Evolutionary conservation across 2,329 filamentous ascomycete species (phyloP).

Genomic region (Colletotrichum sp.): DNA sequence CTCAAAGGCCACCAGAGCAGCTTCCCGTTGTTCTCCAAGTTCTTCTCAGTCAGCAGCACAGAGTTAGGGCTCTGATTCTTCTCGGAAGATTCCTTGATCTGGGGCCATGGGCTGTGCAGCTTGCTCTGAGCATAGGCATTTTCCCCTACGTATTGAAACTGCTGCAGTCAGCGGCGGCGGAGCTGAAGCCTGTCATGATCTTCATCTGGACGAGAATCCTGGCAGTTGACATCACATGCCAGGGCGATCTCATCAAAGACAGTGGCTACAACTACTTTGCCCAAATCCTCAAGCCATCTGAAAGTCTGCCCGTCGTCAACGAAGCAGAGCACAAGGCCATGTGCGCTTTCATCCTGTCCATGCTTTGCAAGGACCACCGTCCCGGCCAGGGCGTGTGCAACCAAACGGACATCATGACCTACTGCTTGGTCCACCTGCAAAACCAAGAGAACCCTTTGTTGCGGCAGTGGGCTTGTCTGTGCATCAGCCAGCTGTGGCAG

Average conservation of each 20-base stretch:
- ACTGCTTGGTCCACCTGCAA: conserved; percentile 81
- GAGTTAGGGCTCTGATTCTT: conserved; percentile 87
- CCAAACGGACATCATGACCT: conserved; percentile 87
- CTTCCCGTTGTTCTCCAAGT: conserved; percentile 96
- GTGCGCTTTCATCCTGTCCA: conserved; percentile 97
- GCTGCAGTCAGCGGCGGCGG: conserved; percentile 90
- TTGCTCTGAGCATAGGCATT: conserved; percentile 96
- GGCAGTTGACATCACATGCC: conserved; percentile 92
- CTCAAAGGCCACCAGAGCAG: conserved; percentile 90
- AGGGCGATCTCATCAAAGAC: conserved; percentile 93
- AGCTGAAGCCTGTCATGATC: conserved; percentile 98
- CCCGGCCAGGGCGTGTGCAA: conserved; percentile 93
- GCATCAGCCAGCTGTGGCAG: conserved; percentile 92
- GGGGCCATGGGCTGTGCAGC: conserved; percentile 97
- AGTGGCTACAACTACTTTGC: conserved; percentile 98
- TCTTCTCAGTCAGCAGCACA: conserved; percentile 91
- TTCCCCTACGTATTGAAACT: conserved; percentile 99
- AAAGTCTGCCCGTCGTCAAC: conserved; percentile 84
- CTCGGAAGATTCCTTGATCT: conserved; percentile 93
- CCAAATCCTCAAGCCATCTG: conserved; percentile 84
- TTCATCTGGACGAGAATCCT: conserved; percentile 98
- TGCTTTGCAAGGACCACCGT: conserved; percentile 94
- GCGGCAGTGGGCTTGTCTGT: conserved; percentile 94
- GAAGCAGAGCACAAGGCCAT: conserved; percentile 93
- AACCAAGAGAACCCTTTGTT: conserved; percentile 89